A percentile compares a stretch with the other conserved stretches of the same genome.
Conservation (phyloP, 495 filamentous ascomycete species). For the Astrothelium macrocarpum region DNA sequence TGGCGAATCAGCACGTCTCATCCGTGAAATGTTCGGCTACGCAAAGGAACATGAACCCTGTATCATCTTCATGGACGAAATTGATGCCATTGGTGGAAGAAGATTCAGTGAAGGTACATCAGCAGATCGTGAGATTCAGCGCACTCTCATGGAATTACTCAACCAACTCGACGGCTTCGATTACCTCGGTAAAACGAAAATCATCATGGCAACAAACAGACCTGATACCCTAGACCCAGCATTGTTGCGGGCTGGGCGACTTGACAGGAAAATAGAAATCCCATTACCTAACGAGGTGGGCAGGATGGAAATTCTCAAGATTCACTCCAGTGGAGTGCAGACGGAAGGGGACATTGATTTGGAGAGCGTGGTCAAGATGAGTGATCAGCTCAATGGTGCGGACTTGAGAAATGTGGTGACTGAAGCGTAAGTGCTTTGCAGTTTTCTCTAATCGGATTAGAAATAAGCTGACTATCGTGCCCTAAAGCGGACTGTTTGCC, state of each 20-base stretch:
- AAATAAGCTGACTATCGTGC: conserved; percentile 17
- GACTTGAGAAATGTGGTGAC: conserved; percentile 98
- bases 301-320: conserved; percentile 96
- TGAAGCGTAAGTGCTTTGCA: conserved; percentile 71
- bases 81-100: conserved; percentile 96
- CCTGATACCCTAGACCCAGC: conserved; percentile 97
- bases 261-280: conserved; percentile 98
- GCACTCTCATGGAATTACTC: conserved; percentile 96
- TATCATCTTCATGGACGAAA: conserved; percentile 99
- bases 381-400: conserved; percentile 92
- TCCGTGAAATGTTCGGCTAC: conserved; percentile 99
- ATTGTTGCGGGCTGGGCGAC: conserved; percentile 79
- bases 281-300: conserved; percentile 98
- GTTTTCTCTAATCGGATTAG: not conserved
- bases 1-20: conserved; percentile 92
- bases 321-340: conserved; percentile 77
- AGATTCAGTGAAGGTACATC: conserved; percentile 98
- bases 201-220: conserved; percentile 99
- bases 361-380: conserved; percentile 99
- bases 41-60: conserved; percentile 99
- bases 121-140: conserved; percentile 96
- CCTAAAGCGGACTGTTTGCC: conserved; percentile 72
- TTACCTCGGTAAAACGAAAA: conserved; percentile 98
- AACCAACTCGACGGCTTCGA: conserved; percentile 99
- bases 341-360: conserved; percentile 96